A percentile compares a stretch with the other conserved stretches of the same genome.
Evolutionary conservation across 108 stramenopile genomes (phyloP).

Genomic region (Stephanodiscus triporus): DNA sequence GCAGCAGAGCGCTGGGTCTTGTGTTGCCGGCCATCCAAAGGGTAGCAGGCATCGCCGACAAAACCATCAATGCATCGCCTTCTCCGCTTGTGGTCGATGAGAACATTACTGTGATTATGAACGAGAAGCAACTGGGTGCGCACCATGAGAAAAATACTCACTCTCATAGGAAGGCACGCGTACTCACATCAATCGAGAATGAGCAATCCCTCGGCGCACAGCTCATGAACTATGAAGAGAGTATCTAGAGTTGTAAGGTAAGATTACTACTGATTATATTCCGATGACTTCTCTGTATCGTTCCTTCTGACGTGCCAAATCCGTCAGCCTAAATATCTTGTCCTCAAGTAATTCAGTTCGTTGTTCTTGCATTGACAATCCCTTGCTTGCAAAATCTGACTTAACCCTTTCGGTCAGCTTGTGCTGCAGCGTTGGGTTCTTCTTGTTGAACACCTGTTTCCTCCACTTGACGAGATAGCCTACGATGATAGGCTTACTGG

Average conservation of each 20-base stretch:
- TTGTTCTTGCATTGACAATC: background rate
- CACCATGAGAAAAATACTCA: too few relatives aligned
- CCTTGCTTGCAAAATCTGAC: background rate
- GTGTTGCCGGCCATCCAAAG: background rate
- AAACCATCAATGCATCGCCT: background rate
- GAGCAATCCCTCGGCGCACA: too few relatives aligned
- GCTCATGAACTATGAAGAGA: too few relatives aligned
- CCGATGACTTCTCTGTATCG: background rate
- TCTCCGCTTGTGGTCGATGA: slow-evolving; percentile 3
- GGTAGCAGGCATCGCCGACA: background rate
- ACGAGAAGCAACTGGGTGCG: too few relatives aligned
- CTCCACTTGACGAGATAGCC: slow-evolving; percentile 6
- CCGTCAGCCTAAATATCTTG: background rate
- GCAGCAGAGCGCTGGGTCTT: background rate
- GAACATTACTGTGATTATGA: background rate
- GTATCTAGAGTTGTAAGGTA: too few relatives aligned
- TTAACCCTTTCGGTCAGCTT: background rate
- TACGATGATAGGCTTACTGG: background rate
- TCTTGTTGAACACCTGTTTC: slow-evolving; percentile 2
- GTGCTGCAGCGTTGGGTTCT: background rate
- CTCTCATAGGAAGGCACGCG: too few relatives aligned
- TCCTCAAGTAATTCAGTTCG: background rate
- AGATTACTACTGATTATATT: too few relatives aligned
- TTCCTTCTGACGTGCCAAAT: background rate
- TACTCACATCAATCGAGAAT: too few relatives aligned